Conservation (phyloP, 2,329 filamentous ascomycete genomes). For the Colletotrichum tanaceti region DNA sequence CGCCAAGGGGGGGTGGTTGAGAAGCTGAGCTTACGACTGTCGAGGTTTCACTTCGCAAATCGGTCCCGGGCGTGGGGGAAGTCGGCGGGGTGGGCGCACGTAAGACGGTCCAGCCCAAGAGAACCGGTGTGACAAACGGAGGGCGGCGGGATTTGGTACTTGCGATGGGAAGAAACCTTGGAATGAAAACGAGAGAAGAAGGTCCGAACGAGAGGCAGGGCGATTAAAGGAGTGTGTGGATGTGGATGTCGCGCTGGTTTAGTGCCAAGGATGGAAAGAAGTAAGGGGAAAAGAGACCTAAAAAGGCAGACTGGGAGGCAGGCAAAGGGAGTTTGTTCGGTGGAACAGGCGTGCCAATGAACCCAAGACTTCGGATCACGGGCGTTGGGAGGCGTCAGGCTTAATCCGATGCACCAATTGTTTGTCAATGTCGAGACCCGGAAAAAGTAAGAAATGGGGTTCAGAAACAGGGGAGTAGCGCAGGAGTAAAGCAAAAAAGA, state of each 20-base stretch:
- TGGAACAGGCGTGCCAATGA: conserved; percentile 30
- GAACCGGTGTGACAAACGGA: conserved; percentile 22
- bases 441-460: conserved; percentile 6
- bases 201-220: conserved; percentile 30
- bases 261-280: conserved; percentile 19
- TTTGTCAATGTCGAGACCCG: conserved; percentile 16
- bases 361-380: conserved; percentile 30
- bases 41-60: conserved; percentile 36
- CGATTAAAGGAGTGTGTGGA: conserved; percentile 15
- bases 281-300: conserved; percentile 21
- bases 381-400: conserved; percentile 23
- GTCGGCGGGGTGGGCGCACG: conserved; percentile 29
- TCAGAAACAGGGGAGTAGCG: conserved; percentile 20
- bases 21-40: conserved; percentile 36
- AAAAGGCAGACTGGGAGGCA: neutral
- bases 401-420: conserved; percentile 32
- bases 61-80: conserved; percentile 34
- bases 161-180: conserved; percentile 7
- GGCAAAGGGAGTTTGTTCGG: conserved; percentile 1
- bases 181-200: conserved; percentile 19
- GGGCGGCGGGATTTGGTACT: conserved; percentile 27
- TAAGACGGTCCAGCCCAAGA: conserved; percentile 30
- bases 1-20: conserved; percentile 10
- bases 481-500: conserved; percentile 10
- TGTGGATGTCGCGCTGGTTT: neutral